phyloP scores from a whole-genome alignment of 176 grass and related monocot species.

The Hsuehochloa calcarea region DNA sequence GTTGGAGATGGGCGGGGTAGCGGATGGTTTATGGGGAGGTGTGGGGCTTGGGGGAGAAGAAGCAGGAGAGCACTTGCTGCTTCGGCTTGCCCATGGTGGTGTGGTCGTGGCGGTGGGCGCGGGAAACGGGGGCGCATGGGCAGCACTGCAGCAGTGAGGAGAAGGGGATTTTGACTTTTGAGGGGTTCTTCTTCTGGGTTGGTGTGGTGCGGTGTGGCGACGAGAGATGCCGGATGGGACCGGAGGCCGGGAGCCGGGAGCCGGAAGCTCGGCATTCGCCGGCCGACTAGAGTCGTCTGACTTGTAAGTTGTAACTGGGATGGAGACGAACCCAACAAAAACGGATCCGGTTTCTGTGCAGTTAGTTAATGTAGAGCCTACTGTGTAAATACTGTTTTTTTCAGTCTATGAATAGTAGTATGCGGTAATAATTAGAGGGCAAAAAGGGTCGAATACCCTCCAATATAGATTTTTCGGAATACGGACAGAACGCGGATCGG shows the following conservation, averaged over 20 bases:
- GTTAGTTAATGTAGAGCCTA: too few relatives aligned
- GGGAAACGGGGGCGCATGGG: slow-evolving; percentile 23
- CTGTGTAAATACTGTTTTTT: too few relatives aligned
- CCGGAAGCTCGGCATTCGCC: too few relatives aligned
- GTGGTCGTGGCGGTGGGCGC: neutral
- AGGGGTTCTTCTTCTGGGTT: neutral
- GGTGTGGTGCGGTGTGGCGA: neutral
- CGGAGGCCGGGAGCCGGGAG: too few relatives aligned
- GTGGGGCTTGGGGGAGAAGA: slow-evolving; percentile 72
- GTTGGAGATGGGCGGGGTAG: slow-evolving; percentile 34
- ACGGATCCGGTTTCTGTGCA: too few relatives aligned
- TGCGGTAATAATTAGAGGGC: too few relatives aligned
- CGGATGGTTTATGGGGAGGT: slow-evolving; percentile 35
- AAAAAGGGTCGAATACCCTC: too few relatives aligned
- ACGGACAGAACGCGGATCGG: too few relatives aligned
- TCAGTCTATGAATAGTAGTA: too few relatives aligned
- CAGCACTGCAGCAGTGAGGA: neutral
- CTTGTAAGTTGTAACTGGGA: neutral
- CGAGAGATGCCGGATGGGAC: too few relatives aligned
- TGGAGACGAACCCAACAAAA: neutral
- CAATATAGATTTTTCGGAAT: too few relatives aligned
- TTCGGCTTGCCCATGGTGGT: slow-evolving; percentile 76
- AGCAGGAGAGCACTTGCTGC: slow-evolving; percentile 81
- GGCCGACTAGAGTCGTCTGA: neutral
- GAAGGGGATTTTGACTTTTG: neutral